A percentile compares a stretch with the other conserved stretches of the same genome.
These are phyloP conservation scores for Xanthoceras sorbifolium DNA, from an alignment of 345 rosid genomes.

Conservation along the genomic window DNA sequence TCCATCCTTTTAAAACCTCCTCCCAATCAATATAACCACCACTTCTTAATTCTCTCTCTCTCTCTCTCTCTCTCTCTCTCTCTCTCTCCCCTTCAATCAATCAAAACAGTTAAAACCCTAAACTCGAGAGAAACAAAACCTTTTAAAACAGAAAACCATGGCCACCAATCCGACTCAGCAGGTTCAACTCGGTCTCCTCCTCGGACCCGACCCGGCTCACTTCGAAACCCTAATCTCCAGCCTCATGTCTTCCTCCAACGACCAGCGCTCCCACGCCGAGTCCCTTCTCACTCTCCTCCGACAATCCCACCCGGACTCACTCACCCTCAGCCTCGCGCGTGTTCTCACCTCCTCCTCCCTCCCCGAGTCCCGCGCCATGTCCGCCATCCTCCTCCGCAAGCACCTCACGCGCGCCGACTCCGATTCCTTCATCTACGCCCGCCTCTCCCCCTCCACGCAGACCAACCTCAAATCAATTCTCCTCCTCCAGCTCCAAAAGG, in stretches of 20 bases:
- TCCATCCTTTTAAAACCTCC: background rate
- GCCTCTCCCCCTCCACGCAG: constrained; percentile 45
- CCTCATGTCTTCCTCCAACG: constrained; percentile 76
- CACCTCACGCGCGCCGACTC: constrained; percentile 58
- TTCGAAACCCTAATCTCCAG: constrained; percentile 65
- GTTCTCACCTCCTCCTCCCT: constrained; percentile 42
- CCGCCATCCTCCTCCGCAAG: constrained; percentile 70
- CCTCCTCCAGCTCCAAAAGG: constrained; percentile 48
- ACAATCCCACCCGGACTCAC: constrained; percentile 57
- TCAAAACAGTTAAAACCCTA: background rate
- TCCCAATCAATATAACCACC: no score
- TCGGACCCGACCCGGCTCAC: constrained; percentile 53
- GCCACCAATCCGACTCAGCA: constrained; percentile 36
- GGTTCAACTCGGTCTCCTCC: constrained; percentile 34
- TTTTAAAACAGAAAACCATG: constrained; percentile 21
- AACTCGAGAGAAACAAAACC: background rate
- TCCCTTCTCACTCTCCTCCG: constrained; percentile 58
- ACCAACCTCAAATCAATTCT: constrained; percentile 49
- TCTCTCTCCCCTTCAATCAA: background rate
- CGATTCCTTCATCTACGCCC: constrained; percentile 42
- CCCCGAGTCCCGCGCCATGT: constrained; percentile 57
- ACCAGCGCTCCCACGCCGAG: constrained; percentile 70
- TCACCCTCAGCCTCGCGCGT: constrained; percentile 53
- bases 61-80: background rate
- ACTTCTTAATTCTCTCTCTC: no score